Evolutionary conservation across 768 basidiomycete species (phyloP).

Genomic region (Collybia mongolica): DNA sequence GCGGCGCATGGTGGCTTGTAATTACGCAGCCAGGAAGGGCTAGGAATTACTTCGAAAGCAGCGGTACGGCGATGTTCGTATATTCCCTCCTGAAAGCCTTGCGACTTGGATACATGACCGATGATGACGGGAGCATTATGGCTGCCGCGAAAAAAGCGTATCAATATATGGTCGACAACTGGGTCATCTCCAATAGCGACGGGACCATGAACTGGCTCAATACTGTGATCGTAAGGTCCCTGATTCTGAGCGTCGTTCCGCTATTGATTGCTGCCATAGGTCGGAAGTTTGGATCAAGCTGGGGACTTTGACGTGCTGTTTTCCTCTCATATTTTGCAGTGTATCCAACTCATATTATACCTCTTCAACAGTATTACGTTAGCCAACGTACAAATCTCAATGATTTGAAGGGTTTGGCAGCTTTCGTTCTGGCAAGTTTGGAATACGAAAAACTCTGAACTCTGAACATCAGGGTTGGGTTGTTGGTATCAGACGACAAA

Average conservation of each 20-base stretch:
- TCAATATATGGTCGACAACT: constrained; percentile 36
- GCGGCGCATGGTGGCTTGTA: constrained; percentile 52
- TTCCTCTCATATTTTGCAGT: neutral
- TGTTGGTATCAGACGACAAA: neutral
- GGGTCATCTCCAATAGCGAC: constrained; percentile 38
- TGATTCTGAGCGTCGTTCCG: neutral
- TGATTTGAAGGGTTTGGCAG: constrained; percentile 45
- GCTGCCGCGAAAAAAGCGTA: constrained; percentile 39
- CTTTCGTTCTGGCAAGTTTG: constrained; percentile 45
- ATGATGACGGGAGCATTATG: constrained; percentile 37
- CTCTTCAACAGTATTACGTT: constrained; percentile 38
- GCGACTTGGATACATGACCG: constrained; percentile 37
- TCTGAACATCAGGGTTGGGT: neutral
- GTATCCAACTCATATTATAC: neutral
- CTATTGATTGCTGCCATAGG: constrained; percentile 20
- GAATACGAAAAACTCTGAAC: constrained; percentile 33
- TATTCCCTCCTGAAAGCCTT: constrained; percentile 45
- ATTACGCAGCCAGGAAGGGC: constrained; percentile 43
- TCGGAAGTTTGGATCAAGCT: constrained; percentile 36
- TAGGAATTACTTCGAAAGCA: constrained; percentile 51
- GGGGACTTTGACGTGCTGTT: constrained; percentile 35
- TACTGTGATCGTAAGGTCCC: constrained; percentile 37
- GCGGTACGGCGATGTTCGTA: constrained; percentile 44
- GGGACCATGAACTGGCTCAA: constrained; percentile 45
- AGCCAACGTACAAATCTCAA: constrained; percentile 36